These are phyloP conservation scores for Chrysophaeum taylorii DNA, from an alignment of 352 stramenopile genomes.

Conservation along the genomic window DNA sequence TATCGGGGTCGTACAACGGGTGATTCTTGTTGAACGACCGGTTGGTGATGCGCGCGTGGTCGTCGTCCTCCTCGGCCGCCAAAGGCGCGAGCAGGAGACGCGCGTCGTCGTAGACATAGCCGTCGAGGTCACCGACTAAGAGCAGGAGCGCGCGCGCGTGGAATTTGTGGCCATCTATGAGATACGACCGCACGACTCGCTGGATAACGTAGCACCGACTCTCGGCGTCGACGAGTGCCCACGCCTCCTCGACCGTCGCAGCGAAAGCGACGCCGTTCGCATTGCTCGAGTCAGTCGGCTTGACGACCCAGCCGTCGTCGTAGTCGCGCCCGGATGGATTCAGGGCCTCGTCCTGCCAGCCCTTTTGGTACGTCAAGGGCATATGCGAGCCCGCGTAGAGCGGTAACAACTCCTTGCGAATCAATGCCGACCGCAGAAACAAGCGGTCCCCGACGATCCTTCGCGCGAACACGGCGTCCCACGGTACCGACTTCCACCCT, in stretches of 20 bases:
- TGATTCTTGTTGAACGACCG: conserved; percentile 23
- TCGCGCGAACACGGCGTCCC: background rate
- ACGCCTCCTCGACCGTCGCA: background rate
- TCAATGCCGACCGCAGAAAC: conserved; percentile 32
- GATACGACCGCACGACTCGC: background rate
- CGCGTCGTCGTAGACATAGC: conserved; percentile 29
- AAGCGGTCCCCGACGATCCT: conserved; percentile 9
- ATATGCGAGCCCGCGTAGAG: conserved; percentile 17
- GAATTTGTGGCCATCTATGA: conserved; percentile 25
- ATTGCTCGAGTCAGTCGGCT: conserved; percentile 31
- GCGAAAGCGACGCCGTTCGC: conserved; percentile 27
- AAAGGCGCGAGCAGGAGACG: conserved; percentile 25
- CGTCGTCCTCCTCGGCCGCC: background rate
- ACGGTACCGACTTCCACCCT: background rate
- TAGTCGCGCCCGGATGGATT: background rate
- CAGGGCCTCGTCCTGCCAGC: conserved; percentile 4
- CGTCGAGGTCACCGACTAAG: conserved; percentile 26
- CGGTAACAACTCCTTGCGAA: conserved; percentile 31
- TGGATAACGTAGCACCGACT: conserved; percentile 3
- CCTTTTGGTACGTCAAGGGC: conserved; percentile 12
- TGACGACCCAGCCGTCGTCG: conserved; percentile 21
- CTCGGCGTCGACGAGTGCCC: background rate
- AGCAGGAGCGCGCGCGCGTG: conserved; percentile 28
- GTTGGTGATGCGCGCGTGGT: conserved; percentile 32
- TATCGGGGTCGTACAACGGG: conserved; percentile 13